Evolutionary conservation across 108 stramenopile species (phyloP), one percentile per base, ranked within the genome.

Genomic region (Discostella pseudostelligera): DNA sequence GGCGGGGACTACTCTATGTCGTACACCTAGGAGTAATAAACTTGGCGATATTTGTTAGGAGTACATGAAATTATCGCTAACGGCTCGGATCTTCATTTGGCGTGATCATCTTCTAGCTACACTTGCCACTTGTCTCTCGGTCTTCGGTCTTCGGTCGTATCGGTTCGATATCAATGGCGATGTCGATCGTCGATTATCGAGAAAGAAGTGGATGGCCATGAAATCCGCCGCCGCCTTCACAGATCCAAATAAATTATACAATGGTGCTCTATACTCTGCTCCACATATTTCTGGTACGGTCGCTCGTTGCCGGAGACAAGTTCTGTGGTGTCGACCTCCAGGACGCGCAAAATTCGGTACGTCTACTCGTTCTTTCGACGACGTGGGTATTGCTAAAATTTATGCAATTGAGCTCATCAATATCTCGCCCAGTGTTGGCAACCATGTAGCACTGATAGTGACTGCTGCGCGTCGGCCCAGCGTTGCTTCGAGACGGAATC

Each of bases 291-390:
- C 43, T 39, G 24, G 54, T 17, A 21, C 25, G 9, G 1, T 21
- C 17, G 22, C 50, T 20, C 25, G 40, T 54, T 37, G n/a, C 0
- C 10, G 25, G 47, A 2, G 55, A 62, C 35, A 76, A 64, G 39
- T 76, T 63, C 56, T 76, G 74, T 49, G 74, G 74, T 14, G 44
- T 42, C n/a, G 53, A 61, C 25, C 17, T 25, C 19, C 29, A 60
- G 24, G 60, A 68, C 51, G 74, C 67, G 10, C 14, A 63, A 49
- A 26, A 19, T 32, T 22, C 62, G 21, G 59, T 60, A 22, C 59
- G 45, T 60, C 19, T 0, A 12, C 37, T 43, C 42, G 7, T 37
- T 16, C 35, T 32, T 5, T 20, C 10, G 25, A 8, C 19, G 51
- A 7, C 3, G 28, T 29, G 4, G 3, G 4, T 29, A 19, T 2